Base-by-base conservation (phyloP, 108 stramenopile genomes). In the Discostella stelligeroides region DNA sequence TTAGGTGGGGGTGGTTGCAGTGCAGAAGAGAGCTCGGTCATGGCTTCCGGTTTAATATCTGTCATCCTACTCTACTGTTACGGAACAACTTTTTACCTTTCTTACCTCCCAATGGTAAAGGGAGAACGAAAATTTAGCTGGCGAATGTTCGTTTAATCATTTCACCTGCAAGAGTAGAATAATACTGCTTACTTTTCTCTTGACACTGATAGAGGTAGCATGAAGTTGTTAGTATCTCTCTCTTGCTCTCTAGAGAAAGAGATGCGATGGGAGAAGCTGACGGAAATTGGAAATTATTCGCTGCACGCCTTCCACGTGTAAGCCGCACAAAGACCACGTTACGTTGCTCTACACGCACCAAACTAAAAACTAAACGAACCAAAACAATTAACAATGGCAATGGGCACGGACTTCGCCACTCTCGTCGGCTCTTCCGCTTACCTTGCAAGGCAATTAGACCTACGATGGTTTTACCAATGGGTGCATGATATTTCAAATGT, bases 181-280 rank as follows among this genome's bases (percentile, higher is more conserved):
- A 47, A 3, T 47, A 18, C 9, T 4, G 9, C 46, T 8, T 47
- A 4, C 46, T 18, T 47, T 47, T 18, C 18, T 47, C 18, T 47
- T 9, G 46, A 18, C 18, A 46, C 45, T 14, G 45, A 14, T 46
- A n/a, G n/a, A n/a, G n/a, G n/a, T n/a, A n/a, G n/a, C n/a, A 87
- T 87, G 28, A 86, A 17, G 47, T 80, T 75, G 20, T 34, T 34
- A n/a, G n/a, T n/a, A n/a, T n/a, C n/a, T n/a, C n/a, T n/a, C n/a
- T n/a, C n/a, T n/a, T n/a, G n/a, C n/a, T n/a, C n/a, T n/a, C n/a
- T n/a, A n/a, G n/a, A n/a, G n/a, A n/a, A n/a, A n/a, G n/a, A n/a
- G n/a, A n/a, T n/a, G n/a, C n/a, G n/a, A n/a, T n/a, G n/a, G n/a
- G n/a, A n/a, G n/a, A n/a, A n/a, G n/a, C n/a, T n/a, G n/a, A n/a